Base-by-base conservation (phyloP, 2,329 filamentous ascomycete genomes). In the Ophiostoma quercus region DNA sequence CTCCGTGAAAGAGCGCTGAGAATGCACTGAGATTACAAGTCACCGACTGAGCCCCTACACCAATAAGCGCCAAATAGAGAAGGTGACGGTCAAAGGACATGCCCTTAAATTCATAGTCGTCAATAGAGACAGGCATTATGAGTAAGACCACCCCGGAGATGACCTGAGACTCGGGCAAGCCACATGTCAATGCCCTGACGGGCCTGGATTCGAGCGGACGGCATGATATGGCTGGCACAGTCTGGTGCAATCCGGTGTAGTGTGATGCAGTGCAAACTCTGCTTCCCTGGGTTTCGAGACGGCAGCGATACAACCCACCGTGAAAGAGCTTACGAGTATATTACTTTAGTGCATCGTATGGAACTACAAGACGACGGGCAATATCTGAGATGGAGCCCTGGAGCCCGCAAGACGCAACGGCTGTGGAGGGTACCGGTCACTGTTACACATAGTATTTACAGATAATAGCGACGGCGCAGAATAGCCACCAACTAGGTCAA, bases 91-190 rank as follows among this genome's bases (percentile, higher is more conserved):
- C 5, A 12, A 60, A 60, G 5, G 2, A 60, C 9, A 32, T 60
- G 25, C 51, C 1, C 6, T 25, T 14, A n/a, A 1, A 25, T 19
- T n/a, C 43, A 47, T 16, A 14, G 39, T 14, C 39, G 39, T 14
- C 11, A 41, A 41, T 41, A 14, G 11, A 41, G 11, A 11, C 12
- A 57, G n/a, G 51, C 51, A 29, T 57, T 8, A 6, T 62, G 2
- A 0, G 14, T 14, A 16, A 25, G 51, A 4, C 51, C 51, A 62
- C 25, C 14, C 25, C 25, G 25, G 25, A 32, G 57, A 62, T 12
- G 57, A 62, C 57, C 57, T 62, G 57, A 62, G 57, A 62, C 57
- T 62, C 25, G 22, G 16, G 57, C 51, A 57, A 57, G 19, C 51
- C 51, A 29, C 51, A 14, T 25, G 51, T 57, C 51, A 57, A 57